Base-by-base conservation (phyloP, 2,329 filamentous ascomycete genomes). In the Colletotrichum zoysiae region DNA sequence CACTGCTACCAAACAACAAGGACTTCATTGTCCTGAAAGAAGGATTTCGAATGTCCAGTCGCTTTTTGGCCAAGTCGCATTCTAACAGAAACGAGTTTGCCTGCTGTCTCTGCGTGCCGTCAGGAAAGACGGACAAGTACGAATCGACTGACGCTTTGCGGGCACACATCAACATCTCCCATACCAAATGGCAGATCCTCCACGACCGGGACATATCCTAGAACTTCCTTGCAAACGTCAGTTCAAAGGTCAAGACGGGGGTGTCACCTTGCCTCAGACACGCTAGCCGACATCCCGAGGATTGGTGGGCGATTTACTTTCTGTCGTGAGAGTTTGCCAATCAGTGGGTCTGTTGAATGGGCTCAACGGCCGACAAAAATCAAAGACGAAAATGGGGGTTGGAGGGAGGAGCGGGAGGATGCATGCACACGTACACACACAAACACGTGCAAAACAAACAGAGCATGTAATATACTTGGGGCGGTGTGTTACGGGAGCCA, bases 101-200 rank as follows among this genome's bases (percentile, higher is more conserved):
- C 7, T 84, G 82, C 53, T 81, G 83, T 3, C 76, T 84, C 14
- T 84, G 82, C 64, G 82, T 80, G 11, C 81, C 80, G 5, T 80
- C 75, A 55, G 82, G 82, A 7, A 77, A 74, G 57, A 80, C 79
- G 1, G 77, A 80, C 56, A 81, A 76, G 5, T 83, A 80, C 57
- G 76, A 74, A 5, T 78, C 75, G 8, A 76, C 78, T 5, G 77
- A 78, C 48, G 74, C 74, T 7, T 76, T 84, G 64, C 76, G 76
- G 42, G 75, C 75, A 35, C 82, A 84, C 68, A 81, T 84, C 74
- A 81, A 83, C 65, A 64, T 75, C 1, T 75, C 74, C 14, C 82
- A 84, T 71, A 79, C 78, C 35, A 84, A 84, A 75, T 84, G 82
- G 82, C 82, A 84, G 76, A 79, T 84, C 70, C 78, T 84, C 35